Base-by-base conservation (phyloP, 1,139 yeast genomes). In the Blastobotrys apis region DNA sequence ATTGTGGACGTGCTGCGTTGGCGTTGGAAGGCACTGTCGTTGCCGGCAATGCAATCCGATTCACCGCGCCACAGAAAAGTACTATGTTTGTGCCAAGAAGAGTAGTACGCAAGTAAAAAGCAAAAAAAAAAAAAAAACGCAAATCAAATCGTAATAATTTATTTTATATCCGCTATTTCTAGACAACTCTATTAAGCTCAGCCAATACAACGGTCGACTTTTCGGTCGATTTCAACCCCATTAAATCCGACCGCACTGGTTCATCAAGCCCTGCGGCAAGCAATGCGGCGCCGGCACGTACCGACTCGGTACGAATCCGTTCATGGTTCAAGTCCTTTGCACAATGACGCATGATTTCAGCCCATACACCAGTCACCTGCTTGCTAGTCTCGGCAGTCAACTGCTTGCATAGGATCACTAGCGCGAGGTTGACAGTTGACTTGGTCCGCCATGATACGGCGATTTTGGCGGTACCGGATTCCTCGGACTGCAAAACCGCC, bases 1-100 rank as follows among this genome's bases (percentile, higher is more conserved):
- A 72, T 45, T 76, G 84, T 3, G 92, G 94, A 0, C 72, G 64
- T 44, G 84, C 84, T 0, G 64, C 72, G 0, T 59, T 84, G 60
- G 61, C 63, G 3, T 55, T 81, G n/a, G 71, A 74, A 33, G 77
- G 78, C 0, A 53, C 53, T 9, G 55, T 49, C 6, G 63, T 76
- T 1, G 44, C 33, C 8, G 52, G 50, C 2, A 23, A 30, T 16
- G 29, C 21, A 3, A 31, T 50, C n/a, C 12, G 21, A 3, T 27
- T 50, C 29, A 33, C 41, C 13, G 40, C 36, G 17, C 32, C 36
- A 3, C 32, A 32, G 10, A 35, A 32, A 13, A 22, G 47, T 12
- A 52, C 56, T 1, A 47, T 51, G 47, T 54, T 54, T 39, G 49
- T 52, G 16, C 58, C 58, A 5, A 16, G 41, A 13, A 8, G 10